These are phyloP conservation scores for Scytalidium lignicola DNA, from an alignment of 2,329 filamentous ascomycete species.

Conservation along the genomic window DNA sequence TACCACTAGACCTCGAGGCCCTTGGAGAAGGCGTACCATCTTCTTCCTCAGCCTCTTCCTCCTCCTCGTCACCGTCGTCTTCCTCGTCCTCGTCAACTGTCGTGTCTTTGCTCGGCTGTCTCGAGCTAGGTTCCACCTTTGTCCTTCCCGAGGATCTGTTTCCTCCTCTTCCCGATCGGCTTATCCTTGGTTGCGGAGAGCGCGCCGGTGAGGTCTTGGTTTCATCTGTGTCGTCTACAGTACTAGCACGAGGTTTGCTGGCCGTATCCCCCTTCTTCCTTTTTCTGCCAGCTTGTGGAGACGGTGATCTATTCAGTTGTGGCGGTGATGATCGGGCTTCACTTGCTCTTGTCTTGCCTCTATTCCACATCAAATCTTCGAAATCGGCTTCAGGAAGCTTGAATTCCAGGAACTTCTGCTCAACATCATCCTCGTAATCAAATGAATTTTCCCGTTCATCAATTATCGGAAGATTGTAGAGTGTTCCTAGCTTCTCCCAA, in stretches of 20 bases:
- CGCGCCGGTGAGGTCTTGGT: slow-evolving; percentile 37
- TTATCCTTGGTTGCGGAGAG: slow-evolving; percentile 35
- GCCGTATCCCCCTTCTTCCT: slow-evolving; percentile 30
- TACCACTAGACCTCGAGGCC: slow-evolving; percentile 15
- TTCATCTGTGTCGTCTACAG: slow-evolving; percentile 48
- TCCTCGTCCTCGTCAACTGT: slow-evolving; percentile 24
- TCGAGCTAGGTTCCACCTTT: slow-evolving; percentile 31
- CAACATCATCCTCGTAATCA: slow-evolving; percentile 42
- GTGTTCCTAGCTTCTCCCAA: slow-evolving; percentile 77
- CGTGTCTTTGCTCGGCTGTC: slow-evolving; percentile 28
- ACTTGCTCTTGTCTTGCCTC: slow-evolving; percentile 14
- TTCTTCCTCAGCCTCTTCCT: slow-evolving; percentile 33
- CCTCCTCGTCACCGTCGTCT: slow-evolving; percentile 29
- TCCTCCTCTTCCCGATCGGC: slow-evolving; percentile 22
- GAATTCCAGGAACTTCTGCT: slow-evolving; percentile 62
- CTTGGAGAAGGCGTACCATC: slow-evolving; percentile 23
- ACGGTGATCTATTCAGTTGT: slow-evolving; percentile 18
- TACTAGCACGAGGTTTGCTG: slow-evolving; percentile 36
- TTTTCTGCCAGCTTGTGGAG: slow-evolving; percentile 17
- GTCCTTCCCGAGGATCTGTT: slow-evolving; percentile 39
- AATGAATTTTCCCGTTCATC: slow-evolving; percentile 71
- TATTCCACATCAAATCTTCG: slow-evolving; percentile 23
- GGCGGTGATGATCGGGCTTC: slow-evolving; percentile 28
- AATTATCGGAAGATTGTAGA: slow-evolving; percentile 81
- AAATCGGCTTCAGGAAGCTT: slow-evolving; percentile 47